phyloP scores from a whole-genome alignment of 2,329 filamentous ascomycete species.

The Monascus ruber region DNA sequence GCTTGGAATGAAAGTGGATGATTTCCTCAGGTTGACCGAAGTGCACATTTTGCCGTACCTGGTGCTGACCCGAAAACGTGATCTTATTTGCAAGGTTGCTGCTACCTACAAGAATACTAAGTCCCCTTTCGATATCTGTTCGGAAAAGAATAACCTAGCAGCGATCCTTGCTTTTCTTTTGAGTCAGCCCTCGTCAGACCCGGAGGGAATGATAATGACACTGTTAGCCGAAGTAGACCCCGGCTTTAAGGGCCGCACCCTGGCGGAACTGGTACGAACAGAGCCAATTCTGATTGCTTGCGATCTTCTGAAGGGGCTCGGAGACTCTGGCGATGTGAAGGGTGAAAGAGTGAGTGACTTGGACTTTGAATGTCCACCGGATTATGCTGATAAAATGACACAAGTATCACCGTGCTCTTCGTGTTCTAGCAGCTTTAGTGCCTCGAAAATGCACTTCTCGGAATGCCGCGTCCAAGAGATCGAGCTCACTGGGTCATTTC shows the following conservation, averaged over 20 bases:
- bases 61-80: conserved; percentile 63
- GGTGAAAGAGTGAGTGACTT: conserved; percentile 43
- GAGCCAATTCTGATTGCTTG: conserved; percentile 67
- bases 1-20: conserved; percentile 60
- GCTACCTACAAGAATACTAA: conserved; percentile 48
- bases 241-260: conserved; percentile 54
- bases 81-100: conserved; percentile 71
- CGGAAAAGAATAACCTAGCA: conserved; percentile 47
- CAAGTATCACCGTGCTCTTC: conserved; percentile 40
- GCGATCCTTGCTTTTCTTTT: conserved; percentile 49
- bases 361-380: conserved; percentile 1
- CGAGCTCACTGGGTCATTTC: conserved; percentile 58
- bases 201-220: conserved; percentile 56
- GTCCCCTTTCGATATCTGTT: conserved; percentile 50
- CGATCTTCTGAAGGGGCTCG: conserved; percentile 70
- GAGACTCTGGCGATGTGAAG: conserved; percentile 49
- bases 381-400: conserved; percentile 8
- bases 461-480: conserved; percentile 35
- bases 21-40: conserved; percentile 66
- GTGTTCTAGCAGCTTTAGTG: conserved; percentile 39
- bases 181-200: conserved; percentile 50
- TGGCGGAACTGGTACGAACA: conserved; percentile 58
- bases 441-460: conserved; percentile 38
- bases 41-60: conserved; percentile 75
- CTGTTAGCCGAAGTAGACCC: conserved; percentile 58